A percentile compares a stretch with the other conserved stretches of the same genome.
phyloP scores from a whole-genome alignment of 2,329 filamentous ascomycete genomes.

The Scedosporium dehoogii region DNA sequence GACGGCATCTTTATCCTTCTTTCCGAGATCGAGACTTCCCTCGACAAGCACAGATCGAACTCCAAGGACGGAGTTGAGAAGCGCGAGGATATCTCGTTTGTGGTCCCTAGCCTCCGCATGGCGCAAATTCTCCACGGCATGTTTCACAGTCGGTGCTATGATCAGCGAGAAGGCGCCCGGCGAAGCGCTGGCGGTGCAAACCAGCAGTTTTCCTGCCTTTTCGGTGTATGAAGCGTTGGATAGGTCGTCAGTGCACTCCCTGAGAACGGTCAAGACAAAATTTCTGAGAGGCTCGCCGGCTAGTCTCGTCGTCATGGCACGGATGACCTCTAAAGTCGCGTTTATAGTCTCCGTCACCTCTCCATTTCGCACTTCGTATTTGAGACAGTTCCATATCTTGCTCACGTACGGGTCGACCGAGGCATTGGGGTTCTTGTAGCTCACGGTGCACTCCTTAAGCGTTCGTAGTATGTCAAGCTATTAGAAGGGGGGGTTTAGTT shows the following conservation, averaged over 20 bases:
- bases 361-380: slow-evolving; percentile 53
- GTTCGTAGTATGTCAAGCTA: slow-evolving; percentile 47
- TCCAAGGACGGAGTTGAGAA: slow-evolving; percentile 41
- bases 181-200: slow-evolving; percentile 39
- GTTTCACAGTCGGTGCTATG: slow-evolving; percentile 34
- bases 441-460: slow-evolving; percentile 40
- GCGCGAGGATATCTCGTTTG: slow-evolving; percentile 38
- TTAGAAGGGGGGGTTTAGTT: neutral
- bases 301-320: slow-evolving; percentile 35
- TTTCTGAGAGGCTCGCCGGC: slow-evolving; percentile 31
- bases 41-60: slow-evolving; percentile 29
- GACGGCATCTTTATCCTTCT: slow-evolving; percentile 27
- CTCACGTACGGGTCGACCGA: slow-evolving; percentile 38
- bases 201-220: slow-evolving; percentile 40
- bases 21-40: slow-evolving; percentile 17
- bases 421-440: slow-evolving; percentile 35
- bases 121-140: slow-evolving; percentile 39
- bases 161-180: slow-evolving; percentile 36
- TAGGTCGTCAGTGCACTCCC: slow-evolving; percentile 44
- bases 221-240: slow-evolving; percentile 42
- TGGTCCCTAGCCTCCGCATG: slow-evolving; percentile 40
- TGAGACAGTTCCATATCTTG: slow-evolving; percentile 49
- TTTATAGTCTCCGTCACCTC: slow-evolving; percentile 48
- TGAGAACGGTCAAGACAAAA: slow-evolving; percentile 38
- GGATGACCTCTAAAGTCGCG: slow-evolving; percentile 44